Evolutionary conservation across 179 eudicot species (phyloP), one percentile per base, ranked within the genome.

Genomic region (Corrigiola litoralis): DNA sequence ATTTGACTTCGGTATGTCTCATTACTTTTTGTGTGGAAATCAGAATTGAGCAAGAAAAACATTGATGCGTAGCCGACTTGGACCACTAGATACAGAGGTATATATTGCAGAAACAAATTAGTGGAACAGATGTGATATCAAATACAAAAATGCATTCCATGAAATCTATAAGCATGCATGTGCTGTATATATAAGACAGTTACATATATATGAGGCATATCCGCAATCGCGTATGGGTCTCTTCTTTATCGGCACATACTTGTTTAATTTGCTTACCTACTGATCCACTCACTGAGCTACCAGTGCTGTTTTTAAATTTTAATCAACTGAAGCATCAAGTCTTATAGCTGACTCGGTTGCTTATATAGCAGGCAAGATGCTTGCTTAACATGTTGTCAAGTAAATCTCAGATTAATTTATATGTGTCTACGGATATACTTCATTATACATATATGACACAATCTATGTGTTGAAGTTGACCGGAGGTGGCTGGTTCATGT

Each of bases 81-180:
- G 58, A 38, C 68, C 77, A 73, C 68, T 53, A 61, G 53, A 32
- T 38, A 61, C 52, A 28, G 24, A n/a, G 38, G 36, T 27, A 44
- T 50, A 24, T 17, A 60, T 41, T 49, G 63, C 52, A 60, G 29
- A 50, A 32, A 51, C 27, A 60, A 61, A n/a, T n/a, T n/a, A 61
- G 77, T 67, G 77, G 77, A 54, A 73, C 72, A 73, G 23, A 61
- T 61, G 41, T n/a, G 68, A 67, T 38, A 53, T 16, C 68, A 60
- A 27, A 46, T 67, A 38, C 50, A 29, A 37, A 5, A 32, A 16
- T 55, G 25, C 66, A 62, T 21, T 47, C 17, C 41, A 23, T 31
- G 29, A 27, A 14, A 7, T 10, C 8, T 37, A 37, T 37, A 37
- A 37, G 13, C 13, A 37, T 37, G 8, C 42, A 37, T n/a, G n/a